Percentiles rank a stretch among this genome's conserved stretches.
Evolutionary conservation across 1,284 basidiomycete genomes (phyloP).

Genomic region (Trametes versicolor): DNA sequence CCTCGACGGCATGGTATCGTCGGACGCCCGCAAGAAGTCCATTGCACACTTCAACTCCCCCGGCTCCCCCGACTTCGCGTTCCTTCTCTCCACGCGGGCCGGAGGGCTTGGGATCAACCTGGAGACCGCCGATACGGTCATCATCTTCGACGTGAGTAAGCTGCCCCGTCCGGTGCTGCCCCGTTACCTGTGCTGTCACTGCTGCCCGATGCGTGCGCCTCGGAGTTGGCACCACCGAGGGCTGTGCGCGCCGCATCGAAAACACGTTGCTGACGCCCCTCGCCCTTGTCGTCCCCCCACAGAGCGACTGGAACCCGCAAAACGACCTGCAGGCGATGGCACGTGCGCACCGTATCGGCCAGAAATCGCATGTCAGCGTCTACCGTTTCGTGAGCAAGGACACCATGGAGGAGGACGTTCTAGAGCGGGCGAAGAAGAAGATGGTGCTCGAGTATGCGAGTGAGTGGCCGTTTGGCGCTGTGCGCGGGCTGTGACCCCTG

Average conservation of each 20-base stretch:
- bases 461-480: slow-evolving; percentile 55
- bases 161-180: not conserved
- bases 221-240: slow-evolving; percentile 17
- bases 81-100: slow-evolving; percentile 94
- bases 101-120: slow-evolving; percentile 99
- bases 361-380: slow-evolving; percentile 98
- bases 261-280: slow-evolving; percentile 38
- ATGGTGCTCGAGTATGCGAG: slow-evolving; percentile 99
- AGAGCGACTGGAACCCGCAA: slow-evolving; percentile 97
- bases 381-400: slow-evolving; percentile 99
- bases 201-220: slow-evolving; percentile 26
- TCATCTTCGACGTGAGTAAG: slow-evolving; percentile 93
- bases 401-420: slow-evolving; percentile 98
- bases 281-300: slow-evolving; percentile 32
- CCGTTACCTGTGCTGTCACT: slow-evolving; percentile 23
- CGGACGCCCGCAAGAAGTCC: slow-evolving; percentile 86
- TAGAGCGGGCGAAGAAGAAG: slow-evolving; percentile 98
- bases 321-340: slow-evolving; percentile 99
- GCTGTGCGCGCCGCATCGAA: slow-evolving; percentile 28
- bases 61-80: slow-evolving; percentile 78
- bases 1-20: slow-evolving; percentile 79
- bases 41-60: slow-evolving; percentile 85
- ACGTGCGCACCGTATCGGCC: slow-evolving; percentile 95
- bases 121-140: slow-evolving; percentile 98
- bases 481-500: slow-evolving; percentile 30